These are phyloP conservation scores for Royoungia palumana DNA, from an alignment of 768 basidiomycete genomes.

Conservation along the genomic window DNA sequence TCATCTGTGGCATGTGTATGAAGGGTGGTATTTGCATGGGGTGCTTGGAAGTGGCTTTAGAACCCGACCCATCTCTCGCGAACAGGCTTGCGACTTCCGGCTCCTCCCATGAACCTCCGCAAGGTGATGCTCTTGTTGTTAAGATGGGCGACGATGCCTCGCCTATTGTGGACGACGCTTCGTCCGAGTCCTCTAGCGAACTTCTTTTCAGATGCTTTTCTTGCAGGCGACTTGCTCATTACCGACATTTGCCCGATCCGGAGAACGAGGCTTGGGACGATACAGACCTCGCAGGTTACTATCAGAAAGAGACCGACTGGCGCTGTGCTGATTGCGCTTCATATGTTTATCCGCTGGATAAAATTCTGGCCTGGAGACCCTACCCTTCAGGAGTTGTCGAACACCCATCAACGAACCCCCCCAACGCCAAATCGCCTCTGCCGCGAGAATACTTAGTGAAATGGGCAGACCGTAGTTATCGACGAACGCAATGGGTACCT, in stretches of 20 bases:
- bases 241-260: slow-evolving; percentile 62
- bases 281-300: slow-evolving; percentile 53
- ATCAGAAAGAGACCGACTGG: slow-evolving; percentile 57
- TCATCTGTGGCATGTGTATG: slow-evolving; percentile 70
- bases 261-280: slow-evolving; percentile 33
- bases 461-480: slow-evolving; percentile 77
- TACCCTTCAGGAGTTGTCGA: slow-evolving; percentile 66
- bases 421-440: slow-evolving; percentile 55
- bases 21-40: slow-evolving; percentile 79
- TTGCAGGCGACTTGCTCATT: slow-evolving; percentile 84
- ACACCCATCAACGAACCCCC: slow-evolving; percentile 38
- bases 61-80: slow-evolving; percentile 38
- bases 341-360: slow-evolving; percentile 67
- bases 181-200: slow-evolving; percentile 31
- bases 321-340: slow-evolving; percentile 76
- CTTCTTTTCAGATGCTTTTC: slow-evolving; percentile 79
- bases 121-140: slow-evolving; percentile 24
- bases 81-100: slow-evolving; percentile 12
- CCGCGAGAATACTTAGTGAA: slow-evolving; percentile 95
- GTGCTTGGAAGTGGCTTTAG: slow-evolving; percentile 57
- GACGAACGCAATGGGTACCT: slow-evolving; percentile 83
- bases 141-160: slow-evolving; percentile 34
- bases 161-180: slow-evolving; percentile 10
- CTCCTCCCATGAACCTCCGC: slow-evolving; percentile 7
- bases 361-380: slow-evolving; percentile 90